A percentile compares a stretch with the other conserved stretches of the same genome.
Evolutionary conservation across 192 early-diverging fungal species (phyloP).

Genomic region (Thamnidium elegans): DNA sequence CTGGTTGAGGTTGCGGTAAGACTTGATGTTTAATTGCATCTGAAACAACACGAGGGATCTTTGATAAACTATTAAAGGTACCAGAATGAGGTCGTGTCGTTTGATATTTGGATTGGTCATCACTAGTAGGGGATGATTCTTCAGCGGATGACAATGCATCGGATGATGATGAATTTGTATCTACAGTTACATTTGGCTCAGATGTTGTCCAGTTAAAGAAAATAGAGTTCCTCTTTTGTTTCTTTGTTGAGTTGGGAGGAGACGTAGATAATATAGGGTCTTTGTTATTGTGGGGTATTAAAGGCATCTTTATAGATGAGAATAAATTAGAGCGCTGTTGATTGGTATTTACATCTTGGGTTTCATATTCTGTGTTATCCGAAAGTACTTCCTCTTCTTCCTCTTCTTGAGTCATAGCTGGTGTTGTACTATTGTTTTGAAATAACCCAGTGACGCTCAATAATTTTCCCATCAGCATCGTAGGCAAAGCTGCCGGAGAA

Average conservation of each 20-base stretch:
- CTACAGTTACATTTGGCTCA: background rate
- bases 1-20: background rate
- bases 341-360: too few species aligned
- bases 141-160: background rate
- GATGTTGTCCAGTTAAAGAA: background rate
- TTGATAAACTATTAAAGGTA: background rate
- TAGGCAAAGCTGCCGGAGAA: conserved; percentile 30
- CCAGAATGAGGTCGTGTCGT: background rate
- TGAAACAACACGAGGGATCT: conserved; percentile 11
- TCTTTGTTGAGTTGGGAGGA: too few species aligned
- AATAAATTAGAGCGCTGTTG: too few species aligned
- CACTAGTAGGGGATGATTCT: background rate
- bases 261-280: too few species aligned
- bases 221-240: too few species aligned
- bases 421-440: background rate
- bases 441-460: conserved; percentile 8
- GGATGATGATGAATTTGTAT: background rate
- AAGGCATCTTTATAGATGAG: too few species aligned
- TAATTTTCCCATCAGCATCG: conserved; percentile 10
- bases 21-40: conserved; percentile 14
- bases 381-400: too few species aligned
- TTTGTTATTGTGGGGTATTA: too few species aligned
- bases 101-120: too few species aligned
- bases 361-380: too few species aligned
- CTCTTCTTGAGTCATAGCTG: too few species aligned